A percentile compares a stretch with the other conserved stretches of the same genome.
Conservation (phyloP, 1,284 basidiomycete genomes). For the Sanghuangporus sanghuang region DNA sequence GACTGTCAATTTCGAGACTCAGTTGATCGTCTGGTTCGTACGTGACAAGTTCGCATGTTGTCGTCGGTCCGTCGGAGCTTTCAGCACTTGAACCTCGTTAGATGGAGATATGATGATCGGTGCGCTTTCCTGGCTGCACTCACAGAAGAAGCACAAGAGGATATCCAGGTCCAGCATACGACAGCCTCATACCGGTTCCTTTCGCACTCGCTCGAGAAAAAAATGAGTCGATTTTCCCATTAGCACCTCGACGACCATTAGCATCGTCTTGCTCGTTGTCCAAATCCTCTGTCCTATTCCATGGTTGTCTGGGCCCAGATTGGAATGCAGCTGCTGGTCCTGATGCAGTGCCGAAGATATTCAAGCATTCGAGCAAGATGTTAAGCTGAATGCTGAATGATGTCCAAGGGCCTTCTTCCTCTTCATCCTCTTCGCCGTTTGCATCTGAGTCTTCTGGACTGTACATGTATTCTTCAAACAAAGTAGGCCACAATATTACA, state of each 20-base stretch:
- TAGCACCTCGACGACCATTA: constrained; percentile 14
- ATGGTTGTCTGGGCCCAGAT: constrained; percentile 6
- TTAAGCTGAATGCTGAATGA: constrained; percentile 45
- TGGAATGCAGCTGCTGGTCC: constrained; percentile 11
- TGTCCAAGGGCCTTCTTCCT: constrained; percentile 18
- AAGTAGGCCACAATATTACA: constrained; percentile 39
- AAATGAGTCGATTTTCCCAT: constrained; percentile 44
- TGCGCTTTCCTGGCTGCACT: constrained; percentile 29
- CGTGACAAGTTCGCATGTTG: constrained; percentile 84
- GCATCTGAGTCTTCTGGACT: constrained; percentile 20
- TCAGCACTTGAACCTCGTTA: constrained; percentile 55
- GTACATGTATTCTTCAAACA: constrained; percentile 40
- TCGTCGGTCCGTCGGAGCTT: constrained; percentile 78
- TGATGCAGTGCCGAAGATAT: constrained; percentile 50
- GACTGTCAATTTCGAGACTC: constrained; percentile 74
- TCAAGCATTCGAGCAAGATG: constrained; percentile 46
- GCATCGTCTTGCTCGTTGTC: constrained; percentile 17
- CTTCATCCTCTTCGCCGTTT: constrained; percentile 19
- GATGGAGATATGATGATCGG: background rate
- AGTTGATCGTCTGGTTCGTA: constrained; percentile 80
- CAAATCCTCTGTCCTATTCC: constrained; percentile 12
- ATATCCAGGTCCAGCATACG: constrained; percentile 74
- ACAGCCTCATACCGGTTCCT: constrained; percentile 80
- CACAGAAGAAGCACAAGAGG: constrained; percentile 80
- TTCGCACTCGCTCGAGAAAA: constrained; percentile 49